phyloP scores from a whole-genome alignment of 352 stramenopile species.

The Phytopythium ostracodes region DNA sequence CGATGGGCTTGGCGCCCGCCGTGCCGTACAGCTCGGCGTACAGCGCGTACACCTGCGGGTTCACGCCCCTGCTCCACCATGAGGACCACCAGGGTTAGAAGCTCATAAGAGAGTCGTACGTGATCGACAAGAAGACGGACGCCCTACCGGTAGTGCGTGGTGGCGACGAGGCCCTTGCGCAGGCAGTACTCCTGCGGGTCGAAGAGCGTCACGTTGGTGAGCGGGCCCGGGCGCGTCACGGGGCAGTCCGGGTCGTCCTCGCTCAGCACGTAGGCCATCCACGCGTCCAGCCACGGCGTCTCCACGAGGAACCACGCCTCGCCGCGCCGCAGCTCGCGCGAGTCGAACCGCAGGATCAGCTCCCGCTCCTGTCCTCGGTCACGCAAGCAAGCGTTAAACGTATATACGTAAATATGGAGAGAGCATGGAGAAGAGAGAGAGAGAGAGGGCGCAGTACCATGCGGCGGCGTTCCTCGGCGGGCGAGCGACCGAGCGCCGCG shows the following conservation, averaged over 20 bases:
- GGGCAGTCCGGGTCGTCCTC: conserved; percentile 53
- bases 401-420: too few species aligned
- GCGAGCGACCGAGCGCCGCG: conserved; percentile 15
- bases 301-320: conserved; percentile 81
- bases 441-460: conserved; percentile 11
- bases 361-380: conserved; percentile 50
- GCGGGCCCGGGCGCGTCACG: conserved; percentile 42
- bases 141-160: conserved; percentile 61
- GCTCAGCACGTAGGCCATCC: conserved; percentile 75
- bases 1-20: conserved; percentile 59
- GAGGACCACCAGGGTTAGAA: neutral
- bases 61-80: conserved; percentile 63
- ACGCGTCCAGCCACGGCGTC: conserved; percentile 72
- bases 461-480: conserved; percentile 21
- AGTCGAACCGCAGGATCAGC: conserved; percentile 64
- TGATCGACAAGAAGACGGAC: too few species aligned
- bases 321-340: conserved; percentile 50
- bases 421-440: too few species aligned
- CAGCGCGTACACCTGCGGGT: conserved; percentile 72
- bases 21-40: conserved; percentile 77
- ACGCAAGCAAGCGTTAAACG: too few species aligned
- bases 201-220: conserved; percentile 75
- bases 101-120: too few species aligned
- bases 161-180: conserved; percentile 49
- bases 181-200: conserved; percentile 65